These are phyloP conservation scores for Chenopodium quinoa DNA, from an alignment of 148 eudicot species.

Conservation along the genomic window DNA sequence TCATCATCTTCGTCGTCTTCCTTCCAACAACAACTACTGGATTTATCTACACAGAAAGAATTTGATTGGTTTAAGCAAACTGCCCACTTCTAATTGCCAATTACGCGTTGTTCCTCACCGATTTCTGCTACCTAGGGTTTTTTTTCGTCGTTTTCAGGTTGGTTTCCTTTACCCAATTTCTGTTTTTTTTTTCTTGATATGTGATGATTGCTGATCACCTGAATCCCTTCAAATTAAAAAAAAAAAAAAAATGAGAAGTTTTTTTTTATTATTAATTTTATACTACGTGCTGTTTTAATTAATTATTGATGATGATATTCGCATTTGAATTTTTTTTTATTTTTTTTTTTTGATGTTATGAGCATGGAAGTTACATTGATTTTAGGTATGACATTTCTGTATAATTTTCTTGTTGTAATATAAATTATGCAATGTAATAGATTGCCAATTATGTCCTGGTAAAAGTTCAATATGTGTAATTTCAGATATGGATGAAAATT, in stretches of 20 bases:
- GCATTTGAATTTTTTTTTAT: neutral
- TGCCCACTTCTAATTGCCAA: slow-evolving; percentile 4
- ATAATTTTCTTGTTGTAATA: neutral
- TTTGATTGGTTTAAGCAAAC: neutral
- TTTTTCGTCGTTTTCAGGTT: slow-evolving; percentile 1
- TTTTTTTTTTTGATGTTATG: neutral
- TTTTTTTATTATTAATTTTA: too few relatives aligned
- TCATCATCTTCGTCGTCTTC: neutral
- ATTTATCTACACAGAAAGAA: neutral
- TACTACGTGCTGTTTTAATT: neutral
- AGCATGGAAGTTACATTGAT: neutral
- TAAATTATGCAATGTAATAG: neutral
- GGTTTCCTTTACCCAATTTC: neutral
- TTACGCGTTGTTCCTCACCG: neutral
- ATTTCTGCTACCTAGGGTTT: neutral
- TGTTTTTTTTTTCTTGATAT: neutral
- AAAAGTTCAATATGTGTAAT: neutral
- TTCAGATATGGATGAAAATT: slow-evolving; percentile 53
- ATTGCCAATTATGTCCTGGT: neutral
- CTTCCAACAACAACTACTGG: neutral
- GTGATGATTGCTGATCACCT: neutral
- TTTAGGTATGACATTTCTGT: neutral
- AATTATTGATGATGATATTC: too few relatives aligned
- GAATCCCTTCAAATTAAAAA: too few relatives aligned
- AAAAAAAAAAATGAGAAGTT: too few relatives aligned